Base-by-base conservation (phyloP, 768 basidiomycete species). In the Leccinum fibrillosum region DNA sequence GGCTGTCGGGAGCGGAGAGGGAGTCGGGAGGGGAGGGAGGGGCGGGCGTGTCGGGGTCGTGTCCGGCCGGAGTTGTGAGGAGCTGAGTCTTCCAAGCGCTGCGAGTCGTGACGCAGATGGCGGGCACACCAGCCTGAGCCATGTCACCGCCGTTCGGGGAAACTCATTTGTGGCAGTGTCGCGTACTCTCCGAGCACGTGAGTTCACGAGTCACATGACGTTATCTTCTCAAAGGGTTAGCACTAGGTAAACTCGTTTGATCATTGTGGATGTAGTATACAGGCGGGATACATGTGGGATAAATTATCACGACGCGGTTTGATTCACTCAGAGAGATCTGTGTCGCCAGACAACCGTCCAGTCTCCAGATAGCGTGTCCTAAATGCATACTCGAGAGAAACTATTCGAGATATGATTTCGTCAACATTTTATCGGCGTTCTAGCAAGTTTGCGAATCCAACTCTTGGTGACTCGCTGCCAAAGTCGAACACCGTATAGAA, bases 31-130 rank as follows among this genome's bases (percentile, higher is more conserved):
- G 62, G 3, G 65, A 60, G 2, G n/a, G n/a, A 4, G 42, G 19
- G 42, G 63, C 5, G 51, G 62, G 60, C 9, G 64, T 57, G 35
- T 26, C 49, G 11, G 60, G 44, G 11, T 56, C 49, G 56, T 56
- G 57, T 26, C 13, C 30, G 17, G 30, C 19, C 9, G 21, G 54
- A 6, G 23, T 45, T 8, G 45, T 23, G 19, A 53, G 54, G 23
- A 66, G 52, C 25, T 72, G 71, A 0, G 51, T 45, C 52, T 60
- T 72, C 71, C 71, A 72, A 0, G 70, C 71, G 8, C 60, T 66
- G 17, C 71, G 63, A 9, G 71, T 72, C 1, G 71, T 72, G 0
- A 72, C 71, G 49, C 61, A 72, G 9, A 68, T 62, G 32, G 61
- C 66, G 32, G 58, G 62, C 11, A 54, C 44, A 1, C 37, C 37